Evolutionary conservation across 2,329 filamentous ascomycete genomes (phyloP), one percentile per base, ranked within the genome.

Genomic region (Cordyceps fumosorosea): DNA sequence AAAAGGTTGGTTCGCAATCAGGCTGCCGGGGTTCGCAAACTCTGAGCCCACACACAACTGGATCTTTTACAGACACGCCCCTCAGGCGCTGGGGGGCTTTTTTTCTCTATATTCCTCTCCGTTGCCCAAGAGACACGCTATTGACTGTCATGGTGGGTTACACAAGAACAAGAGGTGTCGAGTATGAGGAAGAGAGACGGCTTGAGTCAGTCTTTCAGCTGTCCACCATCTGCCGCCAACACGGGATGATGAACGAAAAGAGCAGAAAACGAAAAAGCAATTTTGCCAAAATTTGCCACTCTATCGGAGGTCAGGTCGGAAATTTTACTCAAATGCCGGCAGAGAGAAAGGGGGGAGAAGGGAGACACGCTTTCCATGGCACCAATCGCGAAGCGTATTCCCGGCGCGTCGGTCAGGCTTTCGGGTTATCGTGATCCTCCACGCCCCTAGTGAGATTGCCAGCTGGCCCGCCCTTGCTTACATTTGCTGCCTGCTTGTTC

Each of bases 1-100:
- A 22, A 51, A 32, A 59, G 22, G 14, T 16, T 20, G 29, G 47
- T n/a, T 59, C 22, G 34, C 22, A 44, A 59, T 60, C 57, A 60
- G 57, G 57, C 57, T 53, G 57, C 57, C 57, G 48, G 57, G 57
- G 57, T 60, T 60, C 40, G 48, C 57, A 59, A 8, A 34, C 56
- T 47, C 24, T 59, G 16, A 29, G 29, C 24, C 42, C 56, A 58
- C n/a, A n/a, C n/a, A 37, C 24, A 44, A 34, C 56, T 47, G 44
- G 16, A 44, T 8, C 16, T 44, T 47, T 11, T 51, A 44, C 10
- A 32, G 11, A 26, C 56, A 52, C 56, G 11, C 56, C 56, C 56
- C 47, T 24, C 34, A 29, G 29, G 29, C 34, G 26, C 29, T 26
- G n/a, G 34, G 32, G 32, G 29, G 8, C 16, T 32, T 32, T 52